Conservation (phyloP, 345 rosid genomes). For the Salix caprea region DNA sequence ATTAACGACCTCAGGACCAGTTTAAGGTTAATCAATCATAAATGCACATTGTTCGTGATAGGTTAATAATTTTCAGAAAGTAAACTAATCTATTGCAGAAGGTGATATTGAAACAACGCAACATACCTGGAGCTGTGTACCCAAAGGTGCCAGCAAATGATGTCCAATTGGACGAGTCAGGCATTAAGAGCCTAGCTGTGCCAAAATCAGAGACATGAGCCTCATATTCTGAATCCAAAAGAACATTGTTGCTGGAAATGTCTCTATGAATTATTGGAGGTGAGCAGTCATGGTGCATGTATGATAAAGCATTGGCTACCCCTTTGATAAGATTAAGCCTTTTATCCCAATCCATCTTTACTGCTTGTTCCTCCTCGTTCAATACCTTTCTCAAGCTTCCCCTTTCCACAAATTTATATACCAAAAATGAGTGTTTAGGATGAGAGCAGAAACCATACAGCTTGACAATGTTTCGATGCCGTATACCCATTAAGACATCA, state of each 20-base stretch:
- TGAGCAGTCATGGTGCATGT: too few species aligned
- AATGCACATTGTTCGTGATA: too few species aligned
- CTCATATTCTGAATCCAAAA: too few species aligned
- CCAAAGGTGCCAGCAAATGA: slow-evolving; percentile 14
- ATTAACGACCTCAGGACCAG: too few species aligned
- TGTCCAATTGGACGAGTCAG: background rate
- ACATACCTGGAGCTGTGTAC: slow-evolving; percentile 13
- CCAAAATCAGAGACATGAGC: too few species aligned
- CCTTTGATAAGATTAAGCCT: slow-evolving; percentile 8
- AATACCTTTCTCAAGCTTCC: slow-evolving; percentile 3
- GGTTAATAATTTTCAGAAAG: too few species aligned
- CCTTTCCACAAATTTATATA: slow-evolving; percentile 9
- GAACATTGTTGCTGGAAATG: too few species aligned
- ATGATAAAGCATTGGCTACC: slow-evolving; percentile 9
- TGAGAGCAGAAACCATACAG: background rate
- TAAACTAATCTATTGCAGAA: background rate
- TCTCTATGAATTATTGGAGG: too few species aligned
- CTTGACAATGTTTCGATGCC: slow-evolving; percentile 8
- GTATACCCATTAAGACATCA: background rate
- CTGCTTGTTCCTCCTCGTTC: background rate
- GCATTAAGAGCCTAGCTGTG: too few species aligned
- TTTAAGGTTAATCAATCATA: too few species aligned
- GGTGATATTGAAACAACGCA: background rate
- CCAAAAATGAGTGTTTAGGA: slow-evolving; percentile 3
- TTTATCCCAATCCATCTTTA: background rate